Evolutionary conservation across 176 grass and related monocot genomes (phyloP).

Genomic region (Microstegium vimineum): DNA sequence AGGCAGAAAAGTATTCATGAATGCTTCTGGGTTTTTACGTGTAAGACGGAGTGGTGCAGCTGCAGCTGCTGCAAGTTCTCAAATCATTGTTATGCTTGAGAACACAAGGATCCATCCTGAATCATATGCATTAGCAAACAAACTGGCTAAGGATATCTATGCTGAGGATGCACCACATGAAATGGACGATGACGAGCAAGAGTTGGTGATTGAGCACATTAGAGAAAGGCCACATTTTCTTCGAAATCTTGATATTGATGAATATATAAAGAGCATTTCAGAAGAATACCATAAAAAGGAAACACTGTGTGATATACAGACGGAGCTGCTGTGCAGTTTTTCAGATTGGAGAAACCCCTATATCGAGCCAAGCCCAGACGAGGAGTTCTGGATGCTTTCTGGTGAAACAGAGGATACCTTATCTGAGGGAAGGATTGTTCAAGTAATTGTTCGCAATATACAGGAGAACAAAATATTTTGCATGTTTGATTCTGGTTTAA

Average conservation of each 20-base stretch:
- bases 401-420: constrained; percentile 92
- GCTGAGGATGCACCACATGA: no score
- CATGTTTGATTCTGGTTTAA: constrained; percentile 91
- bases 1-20: constrained; percentile 89
- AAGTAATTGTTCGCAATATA: constrained; percentile 69
- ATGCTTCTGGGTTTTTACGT: constrained; percentile 83
- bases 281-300: constrained; percentile 51
- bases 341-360: constrained; percentile 51
- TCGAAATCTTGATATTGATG: not conserved
- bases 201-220: no score
- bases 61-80: constrained; percentile 26
- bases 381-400: constrained; percentile 94
- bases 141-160: no score
- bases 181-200: no score
- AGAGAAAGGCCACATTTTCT: no score
- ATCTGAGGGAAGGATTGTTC: constrained; percentile 91
- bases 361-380: constrained; percentile 61
- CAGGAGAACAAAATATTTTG: constrained; percentile 79
- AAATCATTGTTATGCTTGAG: no score
- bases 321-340: constrained; percentile 64
- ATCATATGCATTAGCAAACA: no score
- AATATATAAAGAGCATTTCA: constrained; percentile 66
- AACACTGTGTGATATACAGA: constrained; percentile 54
- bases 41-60: constrained; percentile 72
- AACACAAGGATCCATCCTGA: no score